These are phyloP conservation scores for Solanum paucissectum DNA, from an alignment of 257 asterid genomes.

Conservation along the genomic window DNA sequence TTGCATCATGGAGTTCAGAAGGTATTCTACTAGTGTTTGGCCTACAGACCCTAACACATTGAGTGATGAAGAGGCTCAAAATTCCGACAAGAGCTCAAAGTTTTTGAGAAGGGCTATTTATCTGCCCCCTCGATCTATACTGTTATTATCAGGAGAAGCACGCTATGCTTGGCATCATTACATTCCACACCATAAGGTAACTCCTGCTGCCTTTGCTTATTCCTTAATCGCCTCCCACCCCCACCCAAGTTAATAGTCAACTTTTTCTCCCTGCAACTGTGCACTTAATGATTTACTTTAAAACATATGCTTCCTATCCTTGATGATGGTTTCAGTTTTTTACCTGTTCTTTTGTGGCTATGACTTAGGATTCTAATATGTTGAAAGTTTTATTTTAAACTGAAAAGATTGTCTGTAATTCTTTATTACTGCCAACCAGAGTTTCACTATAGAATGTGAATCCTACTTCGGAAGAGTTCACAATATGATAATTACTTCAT, in stretches of 20 bases:
- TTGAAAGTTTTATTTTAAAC: not conserved
- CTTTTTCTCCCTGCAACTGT: not conserved
- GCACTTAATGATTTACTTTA: not conserved
- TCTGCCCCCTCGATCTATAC: slow-evolving; percentile 90
- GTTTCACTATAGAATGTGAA: not conserved
- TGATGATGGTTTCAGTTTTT: not conserved
- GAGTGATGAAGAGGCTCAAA: slow-evolving; percentile 28
- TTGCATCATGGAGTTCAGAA: slow-evolving; percentile 94
- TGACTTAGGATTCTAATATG: not conserved
- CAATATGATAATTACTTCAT: not conserved
- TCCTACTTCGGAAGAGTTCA: not conserved
- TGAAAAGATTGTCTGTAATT: not conserved
- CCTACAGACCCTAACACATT: slow-evolving; percentile 19
- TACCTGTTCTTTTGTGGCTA: not conserved
- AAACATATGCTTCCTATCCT: not conserved
- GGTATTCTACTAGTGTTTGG: slow-evolving; percentile 57
- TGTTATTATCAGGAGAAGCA: slow-evolving; percentile 77
- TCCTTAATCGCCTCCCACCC: not conserved
- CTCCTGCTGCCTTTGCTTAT: not conserved
- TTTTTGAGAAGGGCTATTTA: slow-evolving; percentile 57
- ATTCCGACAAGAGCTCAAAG: slow-evolving; percentile 21
- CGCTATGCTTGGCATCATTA: slow-evolving; percentile 99
- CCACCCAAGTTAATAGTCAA: not conserved
- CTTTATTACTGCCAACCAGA: not conserved
- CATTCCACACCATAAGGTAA: slow-evolving; percentile 97